A percentile compares a stretch with the other conserved stretches of the same genome.
Evolutionary conservation across 2,329 filamentous ascomycete genomes (phyloP).

Genomic region (Aureobasidium pullulans): DNA sequence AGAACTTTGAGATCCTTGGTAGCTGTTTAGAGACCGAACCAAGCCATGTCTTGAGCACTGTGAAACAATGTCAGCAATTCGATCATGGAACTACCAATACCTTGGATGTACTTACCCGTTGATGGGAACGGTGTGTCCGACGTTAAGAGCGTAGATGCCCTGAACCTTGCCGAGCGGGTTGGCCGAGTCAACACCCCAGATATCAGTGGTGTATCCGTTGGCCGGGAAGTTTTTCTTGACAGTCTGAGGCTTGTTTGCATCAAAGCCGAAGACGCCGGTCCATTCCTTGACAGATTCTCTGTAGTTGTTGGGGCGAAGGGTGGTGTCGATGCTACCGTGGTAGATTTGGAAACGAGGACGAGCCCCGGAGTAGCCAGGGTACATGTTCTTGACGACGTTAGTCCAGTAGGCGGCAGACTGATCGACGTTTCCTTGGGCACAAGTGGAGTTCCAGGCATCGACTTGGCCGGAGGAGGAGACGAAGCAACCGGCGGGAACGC

Average conservation of each 20-base stretch:
- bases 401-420: conserved; percentile 44
- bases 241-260: conserved; percentile 24
- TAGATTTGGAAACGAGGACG: conserved; percentile 52
- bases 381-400: conserved; percentile 40
- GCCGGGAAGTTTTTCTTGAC: conserved; percentile 25
- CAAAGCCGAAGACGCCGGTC: conserved; percentile 42
- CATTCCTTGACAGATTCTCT: conserved; percentile 52
- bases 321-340: conserved; percentile 45
- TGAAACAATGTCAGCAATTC: neutral
- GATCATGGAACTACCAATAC: neutral
- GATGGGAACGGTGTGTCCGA: conserved; percentile 30
- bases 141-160: conserved; percentile 29
- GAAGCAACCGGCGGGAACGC: conserved; percentile 50
- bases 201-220: conserved; percentile 25
- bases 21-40: neutral
- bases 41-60: conserved; percentile 11
- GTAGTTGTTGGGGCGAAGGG: conserved; percentile 47
- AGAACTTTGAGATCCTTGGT: neutral
- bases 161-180: conserved; percentile 20
- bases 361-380: conserved; percentile 44
- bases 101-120: conserved; percentile 18
- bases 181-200: conserved; percentile 22
- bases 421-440: conserved; percentile 42
- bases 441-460: conserved; percentile 44
- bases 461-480: conserved; percentile 20